phyloP scores from a whole-genome alignment of 805 yeast species.

The Komagataella mondaviorum region DNA sequence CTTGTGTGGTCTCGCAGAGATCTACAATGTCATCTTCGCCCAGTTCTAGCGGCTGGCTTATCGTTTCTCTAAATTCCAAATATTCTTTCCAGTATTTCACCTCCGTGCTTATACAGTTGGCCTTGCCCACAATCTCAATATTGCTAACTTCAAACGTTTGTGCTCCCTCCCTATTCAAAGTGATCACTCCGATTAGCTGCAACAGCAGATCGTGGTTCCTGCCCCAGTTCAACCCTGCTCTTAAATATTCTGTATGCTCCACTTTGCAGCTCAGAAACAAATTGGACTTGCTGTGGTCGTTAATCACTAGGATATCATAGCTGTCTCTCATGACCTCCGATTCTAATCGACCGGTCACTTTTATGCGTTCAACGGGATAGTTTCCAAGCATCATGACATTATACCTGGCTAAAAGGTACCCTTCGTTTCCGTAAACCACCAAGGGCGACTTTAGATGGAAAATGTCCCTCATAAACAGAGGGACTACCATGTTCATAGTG shows the following conservation, averaged over 20 bases:
- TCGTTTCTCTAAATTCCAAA: neutral
- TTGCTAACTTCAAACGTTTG: neutral
- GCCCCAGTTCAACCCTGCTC: neutral
- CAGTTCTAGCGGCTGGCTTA: neutral
- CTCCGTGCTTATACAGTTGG: neutral
- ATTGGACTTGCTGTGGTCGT: neutral
- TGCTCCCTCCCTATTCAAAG: neutral
- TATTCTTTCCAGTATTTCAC: neutral
- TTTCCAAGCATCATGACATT: constrained; percentile 21
- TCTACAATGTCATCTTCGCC: neutral
- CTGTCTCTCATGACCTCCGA: constrained; percentile 15
- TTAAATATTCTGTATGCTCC: neutral
- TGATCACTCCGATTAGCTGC: neutral
- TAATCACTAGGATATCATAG: neutral
- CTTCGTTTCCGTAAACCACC: constrained; percentile 14
- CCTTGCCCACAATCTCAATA: neutral
- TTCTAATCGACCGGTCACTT: constrained; percentile 21
- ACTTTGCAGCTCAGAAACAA: neutral
- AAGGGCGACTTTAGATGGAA: constrained; percentile 7
- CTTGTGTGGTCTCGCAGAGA: neutral
- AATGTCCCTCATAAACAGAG: constrained; percentile 19
- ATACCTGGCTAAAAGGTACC: constrained; percentile 5
- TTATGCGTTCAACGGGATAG: constrained; percentile 25
- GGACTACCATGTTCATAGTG: constrained; percentile 14
- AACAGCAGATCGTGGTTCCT: neutral